Percentiles rank a stretch among this genome's conserved stretches.
phyloP scores from a whole-genome alignment of 2,329 filamentous ascomycete genomes.

The Paramyrothecium sp. region DNA sequence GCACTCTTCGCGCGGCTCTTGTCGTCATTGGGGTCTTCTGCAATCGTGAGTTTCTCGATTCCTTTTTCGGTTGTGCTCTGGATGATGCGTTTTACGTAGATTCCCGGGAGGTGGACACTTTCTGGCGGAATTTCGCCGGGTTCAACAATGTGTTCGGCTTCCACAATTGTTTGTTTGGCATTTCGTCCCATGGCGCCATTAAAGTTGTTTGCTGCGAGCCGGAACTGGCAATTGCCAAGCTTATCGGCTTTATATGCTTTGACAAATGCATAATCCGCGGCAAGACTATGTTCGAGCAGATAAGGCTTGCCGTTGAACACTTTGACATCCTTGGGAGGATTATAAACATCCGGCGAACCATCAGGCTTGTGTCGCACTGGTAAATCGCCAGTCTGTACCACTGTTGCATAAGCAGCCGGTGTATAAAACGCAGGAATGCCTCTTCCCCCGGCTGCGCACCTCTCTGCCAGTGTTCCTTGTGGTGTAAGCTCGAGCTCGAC shows the following conservation, averaged over 20 bases:
- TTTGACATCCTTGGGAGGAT: slow-evolving; percentile 78
- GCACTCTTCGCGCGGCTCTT: slow-evolving; percentile 39
- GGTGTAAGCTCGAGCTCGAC: slow-evolving; percentile 87
- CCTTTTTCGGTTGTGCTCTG: neutral
- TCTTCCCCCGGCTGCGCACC: slow-evolving; percentile 79
- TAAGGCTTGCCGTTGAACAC: slow-evolving; percentile 87
- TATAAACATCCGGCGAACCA: slow-evolving; percentile 69
- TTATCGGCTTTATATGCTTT: slow-evolving; percentile 90
- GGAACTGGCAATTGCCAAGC: slow-evolving; percentile 85
- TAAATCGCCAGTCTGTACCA: slow-evolving; percentile 87
- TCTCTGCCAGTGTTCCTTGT: slow-evolving; percentile 85
- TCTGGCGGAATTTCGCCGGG: neutral
- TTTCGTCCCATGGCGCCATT: slow-evolving; percentile 39
- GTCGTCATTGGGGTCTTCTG: neutral
- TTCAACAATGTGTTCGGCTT: neutral
- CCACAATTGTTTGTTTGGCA: neutral
- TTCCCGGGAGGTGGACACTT: neutral
- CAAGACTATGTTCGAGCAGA: slow-evolving; percentile 82
- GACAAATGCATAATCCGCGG: slow-evolving; percentile 85
- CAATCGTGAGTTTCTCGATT: neutral
- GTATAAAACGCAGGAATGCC: slow-evolving; percentile 93
- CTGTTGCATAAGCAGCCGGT: slow-evolving; percentile 77
- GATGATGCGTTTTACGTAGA: neutral
- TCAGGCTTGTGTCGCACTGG: slow-evolving; percentile 74
- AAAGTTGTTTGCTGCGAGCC: slow-evolving; percentile 83